These are phyloP conservation scores for Cyphellophora attinorum DNA, from an alignment of 2,329 filamentous ascomycete species.

Conservation along the genomic window DNA sequence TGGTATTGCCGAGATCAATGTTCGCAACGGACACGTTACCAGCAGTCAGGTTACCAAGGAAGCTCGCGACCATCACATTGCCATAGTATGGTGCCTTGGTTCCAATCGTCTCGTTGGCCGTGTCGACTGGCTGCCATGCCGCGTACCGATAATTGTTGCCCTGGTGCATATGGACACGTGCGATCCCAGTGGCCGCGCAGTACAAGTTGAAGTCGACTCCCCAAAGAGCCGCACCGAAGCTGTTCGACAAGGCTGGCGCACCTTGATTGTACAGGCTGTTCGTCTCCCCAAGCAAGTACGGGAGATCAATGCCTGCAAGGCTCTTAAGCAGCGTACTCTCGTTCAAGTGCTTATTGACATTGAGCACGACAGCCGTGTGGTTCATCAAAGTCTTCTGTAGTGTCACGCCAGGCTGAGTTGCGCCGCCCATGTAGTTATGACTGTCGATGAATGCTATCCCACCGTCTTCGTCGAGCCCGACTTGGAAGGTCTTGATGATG, in stretches of 20 bases:
- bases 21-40: conserved; percentile 37
- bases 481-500: conserved; percentile 40
- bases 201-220: conserved; percentile 53
- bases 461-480: conserved; percentile 41
- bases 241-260: conserved; percentile 51
- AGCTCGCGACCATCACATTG: conserved; percentile 48
- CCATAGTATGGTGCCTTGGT: conserved; percentile 59
- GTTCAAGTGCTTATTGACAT: conserved; percentile 42
- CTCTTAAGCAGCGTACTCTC: conserved; percentile 28
- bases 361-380: conserved; percentile 44
- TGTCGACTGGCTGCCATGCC: conserved; percentile 48
- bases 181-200: conserved; percentile 46
- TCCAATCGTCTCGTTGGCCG: conserved; percentile 31
- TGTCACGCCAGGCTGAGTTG: conserved; percentile 50
- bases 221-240: conserved; percentile 58
- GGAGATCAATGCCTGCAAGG: conserved; percentile 31
- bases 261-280: conserved; percentile 57
- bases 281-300: conserved; percentile 51
- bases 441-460: conserved; percentile 46
- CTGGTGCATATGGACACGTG: conserved; percentile 54
- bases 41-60: conserved; percentile 34
- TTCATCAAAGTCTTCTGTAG: conserved; percentile 56
- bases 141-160: conserved; percentile 55
- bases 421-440: conserved; percentile 57
- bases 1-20: conserved; percentile 28